Conservation (phyloP, 345 rosid species). For the Eucalyptus pauciflora region DNA sequence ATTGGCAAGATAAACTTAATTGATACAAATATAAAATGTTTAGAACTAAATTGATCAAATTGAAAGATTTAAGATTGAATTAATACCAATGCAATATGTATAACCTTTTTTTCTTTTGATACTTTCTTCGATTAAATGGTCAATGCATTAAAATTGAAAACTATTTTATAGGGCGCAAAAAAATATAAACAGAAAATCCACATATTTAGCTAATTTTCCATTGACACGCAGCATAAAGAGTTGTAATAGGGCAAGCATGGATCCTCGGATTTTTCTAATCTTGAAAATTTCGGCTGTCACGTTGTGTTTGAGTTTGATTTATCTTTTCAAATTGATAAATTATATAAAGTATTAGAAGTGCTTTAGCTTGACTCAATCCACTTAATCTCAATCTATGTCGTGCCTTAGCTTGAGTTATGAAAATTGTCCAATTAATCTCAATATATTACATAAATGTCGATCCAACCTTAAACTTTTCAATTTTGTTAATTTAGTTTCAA, state of each 20-base stretch:
- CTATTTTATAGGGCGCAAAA: no score
- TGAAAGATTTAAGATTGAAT: no score
- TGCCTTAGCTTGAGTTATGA: background rate
- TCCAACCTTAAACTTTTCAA: no score
- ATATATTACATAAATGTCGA: background rate
- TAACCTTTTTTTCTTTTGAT: no score
- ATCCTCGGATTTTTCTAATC: background rate
- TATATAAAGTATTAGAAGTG: background rate
- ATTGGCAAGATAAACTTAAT: background rate
- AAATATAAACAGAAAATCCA: background rate
- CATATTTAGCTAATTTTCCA: background rate
- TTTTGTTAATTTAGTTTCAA: no score
- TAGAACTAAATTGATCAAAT: no score
- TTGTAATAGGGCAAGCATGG: background rate
- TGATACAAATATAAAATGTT: no score
- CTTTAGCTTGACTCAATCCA: background rate
- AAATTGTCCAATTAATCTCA: background rate
- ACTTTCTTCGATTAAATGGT: background rate
- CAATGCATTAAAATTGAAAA: background rate
- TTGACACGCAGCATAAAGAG: accelerated
- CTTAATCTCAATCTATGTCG: no score
- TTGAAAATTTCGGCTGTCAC: background rate
- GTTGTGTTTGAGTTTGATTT: background rate
- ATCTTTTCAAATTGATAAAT: no score
- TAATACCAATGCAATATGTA: background rate